phyloP scores from a whole-genome alignment of 495 filamentous ascomycete species.

The Hyaloscypha hepaticicola region DNA sequence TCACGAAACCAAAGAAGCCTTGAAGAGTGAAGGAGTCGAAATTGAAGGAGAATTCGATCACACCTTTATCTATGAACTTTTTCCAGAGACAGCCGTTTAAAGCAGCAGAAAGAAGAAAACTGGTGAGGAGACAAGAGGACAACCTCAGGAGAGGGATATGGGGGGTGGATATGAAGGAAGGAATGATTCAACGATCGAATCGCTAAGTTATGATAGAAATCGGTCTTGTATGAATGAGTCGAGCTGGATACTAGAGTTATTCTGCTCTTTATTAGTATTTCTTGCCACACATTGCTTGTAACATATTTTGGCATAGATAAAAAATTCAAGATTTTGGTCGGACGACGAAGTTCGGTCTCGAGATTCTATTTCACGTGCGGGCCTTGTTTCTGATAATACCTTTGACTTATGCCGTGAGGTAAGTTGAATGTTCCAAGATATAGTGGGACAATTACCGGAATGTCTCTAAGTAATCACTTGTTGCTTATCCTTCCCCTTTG shows the following conservation, averaged over 20 bases:
- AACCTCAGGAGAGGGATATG: background rate
- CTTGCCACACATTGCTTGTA: background rate
- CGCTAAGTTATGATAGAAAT: background rate
- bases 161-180: background rate
- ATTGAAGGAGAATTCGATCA: constrained; percentile 9
- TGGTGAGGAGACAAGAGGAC: background rate
- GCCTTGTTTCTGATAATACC: too few species aligned
- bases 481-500: too few species aligned
- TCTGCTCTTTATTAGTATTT: background rate
- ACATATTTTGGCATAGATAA: background rate
- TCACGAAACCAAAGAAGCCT: constrained; percentile 2
- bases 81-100: background rate
- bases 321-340: background rate
- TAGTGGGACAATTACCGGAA: too few species aligned
- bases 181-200: background rate
- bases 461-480: too few species aligned
- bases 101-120: background rate
- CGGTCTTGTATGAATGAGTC: background rate
- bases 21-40: constrained; percentile 17
- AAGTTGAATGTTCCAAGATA: too few species aligned
- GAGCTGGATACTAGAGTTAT: background rate
- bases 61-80: constrained; percentile 13
- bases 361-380: background rate
- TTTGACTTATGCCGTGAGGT: too few species aligned
- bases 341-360: background rate